Percentiles rank a stretch among this genome's conserved stretches.
Conservation (phyloP, 352 stramenopile species). For the Phytophthora chlamydospora region DNA sequence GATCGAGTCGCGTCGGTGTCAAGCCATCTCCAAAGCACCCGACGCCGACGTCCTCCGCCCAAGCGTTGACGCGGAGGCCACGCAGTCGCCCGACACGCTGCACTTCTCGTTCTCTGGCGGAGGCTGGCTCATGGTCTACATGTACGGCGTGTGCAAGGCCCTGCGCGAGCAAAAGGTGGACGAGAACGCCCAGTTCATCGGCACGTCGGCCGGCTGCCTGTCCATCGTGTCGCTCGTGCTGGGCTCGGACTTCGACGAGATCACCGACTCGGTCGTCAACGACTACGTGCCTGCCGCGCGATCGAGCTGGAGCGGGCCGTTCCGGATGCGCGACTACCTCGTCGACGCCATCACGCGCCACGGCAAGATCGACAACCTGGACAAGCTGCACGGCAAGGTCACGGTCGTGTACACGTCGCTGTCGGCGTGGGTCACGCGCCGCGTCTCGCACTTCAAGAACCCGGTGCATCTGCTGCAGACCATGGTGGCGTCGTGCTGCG, state of each 20-base stretch:
- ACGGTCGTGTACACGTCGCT: slow-evolving; percentile 64
- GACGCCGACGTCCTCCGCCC: background rate
- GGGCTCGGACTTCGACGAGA: slow-evolving; percentile 52
- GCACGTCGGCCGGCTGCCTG: slow-evolving; percentile 50
- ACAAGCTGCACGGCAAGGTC: slow-evolving; percentile 35
- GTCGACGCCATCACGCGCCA: slow-evolving; percentile 42
- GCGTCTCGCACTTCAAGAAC: slow-evolving; percentile 46
- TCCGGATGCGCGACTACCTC: slow-evolving; percentile 62
- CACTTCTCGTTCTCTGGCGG: slow-evolving; percentile 57
- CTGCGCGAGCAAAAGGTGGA: slow-evolving; percentile 49
- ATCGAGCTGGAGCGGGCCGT: slow-evolving; percentile 34
- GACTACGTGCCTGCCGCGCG: slow-evolving; percentile 45
- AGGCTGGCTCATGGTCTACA: slow-evolving; percentile 68
- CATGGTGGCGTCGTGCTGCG: slow-evolving; percentile 62
- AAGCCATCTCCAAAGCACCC: background rate
- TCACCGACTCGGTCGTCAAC: slow-evolving; percentile 47
- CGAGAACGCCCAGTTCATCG: slow-evolving; percentile 48
- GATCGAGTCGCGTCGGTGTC: slow-evolving; percentile 9
- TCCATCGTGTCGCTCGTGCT: slow-evolving; percentile 46
- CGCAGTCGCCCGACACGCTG: slow-evolving; percentile 5
- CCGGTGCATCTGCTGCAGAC: slow-evolving; percentile 47
- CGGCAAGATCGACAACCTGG: slow-evolving; percentile 33
- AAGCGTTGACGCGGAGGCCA: slow-evolving; percentile 1
- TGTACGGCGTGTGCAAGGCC: slow-evolving; percentile 65
- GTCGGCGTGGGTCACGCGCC: slow-evolving; percentile 44